phyloP scores from a whole-genome alignment of 2,329 filamentous ascomycete genomes.

The Sporothrix pseudoabietina region DNA sequence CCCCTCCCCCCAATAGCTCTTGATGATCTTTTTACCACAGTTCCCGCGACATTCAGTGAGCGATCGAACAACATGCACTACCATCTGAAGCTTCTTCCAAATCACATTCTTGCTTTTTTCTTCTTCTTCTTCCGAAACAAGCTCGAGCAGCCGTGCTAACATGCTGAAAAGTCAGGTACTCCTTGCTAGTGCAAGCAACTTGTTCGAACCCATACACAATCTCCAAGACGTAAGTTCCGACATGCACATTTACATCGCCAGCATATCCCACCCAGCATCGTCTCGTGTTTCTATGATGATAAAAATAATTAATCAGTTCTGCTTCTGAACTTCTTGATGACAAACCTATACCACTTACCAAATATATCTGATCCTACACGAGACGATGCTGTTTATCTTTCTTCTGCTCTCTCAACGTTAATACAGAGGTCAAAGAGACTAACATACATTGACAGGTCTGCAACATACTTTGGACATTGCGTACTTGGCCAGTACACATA shows the following conservation, averaged over 20 bases:
- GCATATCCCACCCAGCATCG: neutral
- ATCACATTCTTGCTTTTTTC: neutral
- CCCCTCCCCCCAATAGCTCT: conserved; percentile 35
- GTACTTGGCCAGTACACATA: too few relatives aligned
- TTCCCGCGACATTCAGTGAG: conserved; percentile 63
- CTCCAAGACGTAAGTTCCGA: conserved; percentile 21
- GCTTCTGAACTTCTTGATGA: conserved; percentile 73
- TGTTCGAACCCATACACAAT: neutral
- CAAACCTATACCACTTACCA: conserved; percentile 60
- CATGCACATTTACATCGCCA: neutral
- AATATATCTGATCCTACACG: conserved; percentile 43
- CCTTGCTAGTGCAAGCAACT: neutral
- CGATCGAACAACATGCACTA: conserved; percentile 73
- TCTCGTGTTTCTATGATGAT: conserved; percentile 62
- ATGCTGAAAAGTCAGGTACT: conserved; percentile 15
- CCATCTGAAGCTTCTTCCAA: conserved; percentile 62
- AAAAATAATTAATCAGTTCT: conserved; percentile 67
- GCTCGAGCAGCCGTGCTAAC: conserved; percentile 22
- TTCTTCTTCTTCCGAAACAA: neutral
- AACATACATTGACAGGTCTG: conserved; percentile 2
- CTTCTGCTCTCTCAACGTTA: conserved; percentile 19
- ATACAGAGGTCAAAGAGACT: neutral
- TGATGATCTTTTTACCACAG: conserved; percentile 63
- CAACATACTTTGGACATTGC: neutral
- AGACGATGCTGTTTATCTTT: conserved; percentile 26